phyloP scores from a whole-genome alignment of 2,329 filamentous ascomycete species.

The Cercospora beticola region DNA sequence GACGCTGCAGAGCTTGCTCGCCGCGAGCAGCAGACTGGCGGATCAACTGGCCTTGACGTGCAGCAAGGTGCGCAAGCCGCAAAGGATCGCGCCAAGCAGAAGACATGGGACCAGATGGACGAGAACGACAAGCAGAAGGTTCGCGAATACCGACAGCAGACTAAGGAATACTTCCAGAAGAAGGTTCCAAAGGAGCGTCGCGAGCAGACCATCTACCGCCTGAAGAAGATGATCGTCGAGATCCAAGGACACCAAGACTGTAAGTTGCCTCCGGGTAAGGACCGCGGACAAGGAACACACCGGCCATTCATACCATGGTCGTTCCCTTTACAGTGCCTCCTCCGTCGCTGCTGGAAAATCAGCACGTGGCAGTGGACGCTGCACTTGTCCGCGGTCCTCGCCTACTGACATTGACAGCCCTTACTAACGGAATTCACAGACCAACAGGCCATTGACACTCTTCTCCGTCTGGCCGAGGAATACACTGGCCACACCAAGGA shows the following conservation, averaged over 20 bases:
- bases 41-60: slow-evolving; percentile 53
- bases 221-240: slow-evolving; percentile 98
- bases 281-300: background rate
- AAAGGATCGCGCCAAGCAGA: slow-evolving; percentile 53
- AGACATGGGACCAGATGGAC: slow-evolving; percentile 60
- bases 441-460: slow-evolving; percentile 82
- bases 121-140: slow-evolving; percentile 57
- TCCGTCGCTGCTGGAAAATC: background rate
- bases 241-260: slow-evolving; percentile 93
- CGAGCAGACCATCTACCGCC: slow-evolving; percentile 84
- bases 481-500: slow-evolving; percentile 74
- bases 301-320: background rate
- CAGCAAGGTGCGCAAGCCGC: slow-evolving; percentile 51
- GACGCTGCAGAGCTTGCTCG: slow-evolving; percentile 55
- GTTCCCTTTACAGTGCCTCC: background rate
- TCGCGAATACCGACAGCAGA: slow-evolving; percentile 48
- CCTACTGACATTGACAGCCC: background rate
- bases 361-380: background rate
- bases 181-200: slow-evolving; percentile 93
- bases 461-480: slow-evolving; percentile 78
- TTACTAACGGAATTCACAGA: slow-evolving; percentile 51
- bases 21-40: slow-evolving; percentile 53
- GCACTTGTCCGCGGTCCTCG: background rate
- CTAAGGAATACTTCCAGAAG: slow-evolving; percentile 73
- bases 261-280: slow-evolving; percentile 41